phyloP scores from a whole-genome alignment of 306 rosid genomes.

The Glycine soja region DNA sequence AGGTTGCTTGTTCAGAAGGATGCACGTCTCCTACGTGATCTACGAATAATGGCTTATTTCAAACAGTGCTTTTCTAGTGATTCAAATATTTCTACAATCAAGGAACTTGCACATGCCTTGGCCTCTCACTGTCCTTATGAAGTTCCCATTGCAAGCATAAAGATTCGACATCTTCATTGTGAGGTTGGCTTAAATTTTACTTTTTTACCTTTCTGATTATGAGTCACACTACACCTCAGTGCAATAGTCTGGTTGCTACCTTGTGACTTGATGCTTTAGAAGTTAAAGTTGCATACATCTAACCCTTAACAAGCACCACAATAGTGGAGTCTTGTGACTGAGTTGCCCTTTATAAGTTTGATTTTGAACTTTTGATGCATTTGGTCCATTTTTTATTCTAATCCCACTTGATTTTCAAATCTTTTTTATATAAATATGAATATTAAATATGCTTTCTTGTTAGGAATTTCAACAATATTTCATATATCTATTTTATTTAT shows the following conservation, averaged over 20 bases:
- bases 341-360: not conserved
- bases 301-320: constrained; percentile 1
- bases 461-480: not conserved
- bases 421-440: not conserved
- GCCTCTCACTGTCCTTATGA: constrained; percentile 85
- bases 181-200: constrained; percentile 61
- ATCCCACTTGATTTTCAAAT: not conserved
- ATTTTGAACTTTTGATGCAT: constrained; percentile 22
- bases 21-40: constrained; percentile 72
- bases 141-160: constrained; percentile 84
- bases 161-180: constrained; percentile 77
- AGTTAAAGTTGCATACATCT: not conserved
- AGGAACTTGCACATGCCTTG: constrained; percentile 86
- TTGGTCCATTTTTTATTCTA: constrained; percentile 22
- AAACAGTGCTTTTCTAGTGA: constrained; percentile 79
- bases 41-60: constrained; percentile 85
- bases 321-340: constrained; percentile 9
- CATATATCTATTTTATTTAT: not conserved
- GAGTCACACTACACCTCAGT: not conserved
- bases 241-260: not conserved
- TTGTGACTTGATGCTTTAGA: too few species aligned
- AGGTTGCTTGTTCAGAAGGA: constrained; percentile 80
- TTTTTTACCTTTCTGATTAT: constrained; percentile 31
- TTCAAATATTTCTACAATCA: constrained; percentile 71
- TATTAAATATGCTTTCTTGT: constrained; percentile 23